Evolutionary conservation across 352 stramenopile species (phyloP).

Genomic region (Phytopythium mirpurense): DNA sequence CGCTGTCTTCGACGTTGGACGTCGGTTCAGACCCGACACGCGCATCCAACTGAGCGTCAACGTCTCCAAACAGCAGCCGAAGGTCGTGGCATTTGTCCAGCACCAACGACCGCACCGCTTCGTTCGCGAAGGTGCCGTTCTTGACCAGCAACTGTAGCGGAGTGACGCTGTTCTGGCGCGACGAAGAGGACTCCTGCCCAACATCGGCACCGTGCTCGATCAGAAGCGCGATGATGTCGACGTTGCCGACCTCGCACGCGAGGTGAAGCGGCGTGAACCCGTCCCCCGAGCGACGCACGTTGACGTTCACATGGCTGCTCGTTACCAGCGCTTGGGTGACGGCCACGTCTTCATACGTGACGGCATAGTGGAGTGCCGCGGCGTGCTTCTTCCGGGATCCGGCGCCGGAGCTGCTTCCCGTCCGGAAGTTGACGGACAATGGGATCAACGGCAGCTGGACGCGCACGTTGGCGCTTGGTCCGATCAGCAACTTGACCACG

Average conservation of each 20-base stretch:
- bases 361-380: conserved; percentile 54
- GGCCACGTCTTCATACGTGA: conserved; percentile 48
- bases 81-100: conserved; percentile 22
- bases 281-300: conserved; percentile 52
- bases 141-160: conserved; percentile 50
- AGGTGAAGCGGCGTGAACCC: conserved; percentile 64
- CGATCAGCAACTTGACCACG: conserved; percentile 40
- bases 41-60: not conserved
- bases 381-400: conserved; percentile 33
- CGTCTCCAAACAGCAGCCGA: conserved; percentile 1
- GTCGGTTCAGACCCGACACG: not conserved
- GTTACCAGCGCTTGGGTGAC: conserved; percentile 33
- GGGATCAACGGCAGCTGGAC: conserved; percentile 47
- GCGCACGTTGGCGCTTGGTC: conserved; percentile 46
- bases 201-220: conserved; percentile 47
- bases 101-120: conserved; percentile 40
- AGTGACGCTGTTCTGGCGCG: conserved; percentile 21
- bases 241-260: conserved; percentile 48
- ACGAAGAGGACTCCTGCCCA: conserved; percentile 39
- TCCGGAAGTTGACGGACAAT: not conserved
- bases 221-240: conserved; percentile 41
- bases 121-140: conserved; percentile 38
- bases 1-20: not conserved
- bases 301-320: conserved; percentile 35
- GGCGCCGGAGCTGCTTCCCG: not conserved